These are phyloP conservation scores for Sugiyamaella castrensis DNA, from an alignment of 1,139 yeast genomes.

Conservation along the genomic window DNA sequence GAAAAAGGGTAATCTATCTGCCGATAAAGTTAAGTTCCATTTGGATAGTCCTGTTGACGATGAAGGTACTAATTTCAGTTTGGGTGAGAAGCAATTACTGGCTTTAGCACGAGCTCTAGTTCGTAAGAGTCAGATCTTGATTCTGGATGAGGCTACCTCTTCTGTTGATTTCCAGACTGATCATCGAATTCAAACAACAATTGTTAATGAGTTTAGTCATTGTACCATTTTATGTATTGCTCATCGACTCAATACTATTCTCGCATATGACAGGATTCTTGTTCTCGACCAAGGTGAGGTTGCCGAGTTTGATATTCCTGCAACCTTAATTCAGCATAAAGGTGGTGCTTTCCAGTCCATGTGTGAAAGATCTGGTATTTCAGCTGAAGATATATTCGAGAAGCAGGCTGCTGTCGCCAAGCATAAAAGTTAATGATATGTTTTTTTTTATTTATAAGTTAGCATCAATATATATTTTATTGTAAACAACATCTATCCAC, in stretches of 20 bases:
- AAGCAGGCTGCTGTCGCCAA: neutral
- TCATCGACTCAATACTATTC: constrained; percentile 70
- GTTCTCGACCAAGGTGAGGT: constrained; percentile 66
- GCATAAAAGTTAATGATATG: too few species aligned
- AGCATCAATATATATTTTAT: too few species aligned
- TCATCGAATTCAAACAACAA: constrained; percentile 63
- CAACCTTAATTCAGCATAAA: constrained; percentile 40
- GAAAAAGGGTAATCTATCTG: constrained; percentile 30
- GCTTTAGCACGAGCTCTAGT: constrained; percentile 79
- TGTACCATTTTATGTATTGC: constrained; percentile 82
- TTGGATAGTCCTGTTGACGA: constrained; percentile 69
- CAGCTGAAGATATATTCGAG: constrained; percentile 38
- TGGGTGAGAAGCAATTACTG: constrained; percentile 74
- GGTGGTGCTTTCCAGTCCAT: constrained; percentile 54
- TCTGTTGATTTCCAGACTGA: constrained; percentile 83
- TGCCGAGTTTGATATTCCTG: constrained; percentile 53
- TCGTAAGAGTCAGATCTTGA: constrained; percentile 61
- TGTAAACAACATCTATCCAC: too few species aligned
- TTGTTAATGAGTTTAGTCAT: constrained; percentile 55
- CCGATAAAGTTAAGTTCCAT: constrained; percentile 62
- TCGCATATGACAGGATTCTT: constrained; percentile 62
- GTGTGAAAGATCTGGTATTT: constrained; percentile 58
- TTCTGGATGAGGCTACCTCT: constrained; percentile 82
- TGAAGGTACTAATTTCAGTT: constrained; percentile 71
- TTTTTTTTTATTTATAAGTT: too few species aligned